A percentile compares a stretch with the other conserved stretches of the same genome.
Conservation (phyloP, 345 rosid genomes). For the Citrus reticulata region DNA sequence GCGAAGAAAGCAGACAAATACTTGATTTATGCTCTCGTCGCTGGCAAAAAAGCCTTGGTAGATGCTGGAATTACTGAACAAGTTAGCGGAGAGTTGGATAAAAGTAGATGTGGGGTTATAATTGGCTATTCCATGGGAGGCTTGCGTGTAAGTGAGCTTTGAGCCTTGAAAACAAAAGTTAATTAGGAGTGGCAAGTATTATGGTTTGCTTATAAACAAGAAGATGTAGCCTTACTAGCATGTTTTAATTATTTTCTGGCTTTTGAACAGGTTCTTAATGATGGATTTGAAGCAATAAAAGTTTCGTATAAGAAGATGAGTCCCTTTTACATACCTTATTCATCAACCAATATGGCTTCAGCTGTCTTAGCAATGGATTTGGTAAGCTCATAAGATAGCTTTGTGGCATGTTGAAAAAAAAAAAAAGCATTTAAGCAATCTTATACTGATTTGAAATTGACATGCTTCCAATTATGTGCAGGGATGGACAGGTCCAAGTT, state of each 20-base stretch:
- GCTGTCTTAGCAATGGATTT: no score
- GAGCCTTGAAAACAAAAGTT: background rate
- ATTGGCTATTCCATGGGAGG: conserved; percentile 61
- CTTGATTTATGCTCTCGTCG: conserved; percentile 55
- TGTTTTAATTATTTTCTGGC: no score
- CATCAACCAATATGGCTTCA: no score
- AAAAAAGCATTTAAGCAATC: no score
- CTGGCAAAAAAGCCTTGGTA: conserved; percentile 59
- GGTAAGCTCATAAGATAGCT: no score
- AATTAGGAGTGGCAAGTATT: no score
- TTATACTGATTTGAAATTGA: no score
- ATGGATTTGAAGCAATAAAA: no score
- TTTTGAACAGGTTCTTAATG: no score
- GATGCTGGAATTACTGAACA: conserved; percentile 52
- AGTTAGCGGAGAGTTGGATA: conserved; percentile 35
- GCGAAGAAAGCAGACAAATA: conserved; percentile 53
- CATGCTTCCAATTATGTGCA: conserved; percentile 11
- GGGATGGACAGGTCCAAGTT: conserved; percentile 70
- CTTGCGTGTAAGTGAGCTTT: conserved; percentile 35
- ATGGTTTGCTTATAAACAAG: background rate
- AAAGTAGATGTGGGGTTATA: conserved; percentile 50
- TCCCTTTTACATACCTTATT: no score
- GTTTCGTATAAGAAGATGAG: no score
- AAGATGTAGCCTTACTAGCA: background rate
- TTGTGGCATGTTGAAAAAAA: no score